Percentiles rank a stretch among this genome's conserved stretches.
Evolutionary conservation across 257 asterid genomes (phyloP).

Genomic region (Henckelia pumila): DNA sequence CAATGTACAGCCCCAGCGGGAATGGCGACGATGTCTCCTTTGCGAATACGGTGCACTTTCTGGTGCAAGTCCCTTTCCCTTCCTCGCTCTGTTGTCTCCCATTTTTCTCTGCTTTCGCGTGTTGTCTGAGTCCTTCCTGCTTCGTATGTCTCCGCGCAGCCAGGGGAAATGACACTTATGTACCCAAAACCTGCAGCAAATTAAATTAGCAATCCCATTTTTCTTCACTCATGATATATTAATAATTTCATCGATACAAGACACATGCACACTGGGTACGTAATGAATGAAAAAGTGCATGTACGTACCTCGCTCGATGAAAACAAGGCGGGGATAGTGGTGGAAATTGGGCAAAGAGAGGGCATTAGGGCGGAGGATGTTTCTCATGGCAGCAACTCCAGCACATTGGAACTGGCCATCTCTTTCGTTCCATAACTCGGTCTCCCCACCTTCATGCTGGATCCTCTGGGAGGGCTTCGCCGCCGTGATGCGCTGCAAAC

Average conservation of each 20-base stretch:
- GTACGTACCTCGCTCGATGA: slow-evolving; percentile 56
- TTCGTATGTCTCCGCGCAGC: slow-evolving; percentile 66
- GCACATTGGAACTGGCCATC: slow-evolving; percentile 66
- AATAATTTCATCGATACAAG: neutral
- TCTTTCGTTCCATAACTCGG: slow-evolving; percentile 60
- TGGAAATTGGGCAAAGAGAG: slow-evolving; percentile 69
- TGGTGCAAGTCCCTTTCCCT: slow-evolving; percentile 51
- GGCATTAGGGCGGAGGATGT: slow-evolving; percentile 39
- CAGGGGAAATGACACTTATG: slow-evolving; percentile 52
- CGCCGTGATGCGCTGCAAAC: slow-evolving; percentile 43
- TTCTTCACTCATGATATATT: neutral
- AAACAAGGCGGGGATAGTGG: slow-evolving; percentile 63
- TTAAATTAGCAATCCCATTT: neutral
- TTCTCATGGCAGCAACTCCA: slow-evolving; percentile 54
- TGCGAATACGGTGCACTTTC: slow-evolving; percentile 48
- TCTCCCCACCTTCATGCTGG: slow-evolving; percentile 53
- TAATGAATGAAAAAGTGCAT: neutral
- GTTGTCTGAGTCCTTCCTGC: slow-evolving; percentile 9
- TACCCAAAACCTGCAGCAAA: slow-evolving; percentile 63
- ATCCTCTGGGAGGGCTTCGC: slow-evolving; percentile 40
- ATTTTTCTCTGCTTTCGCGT: slow-evolving; percentile 12
- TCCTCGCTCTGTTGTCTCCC: slow-evolving; percentile 14
- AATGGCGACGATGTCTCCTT: slow-evolving; percentile 61
- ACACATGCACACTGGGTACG: no score
- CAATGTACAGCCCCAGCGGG: slow-evolving; percentile 72